These are phyloP conservation scores for Daldinia sp. DNA, from an alignment of 2,329 filamentous ascomycete species.

Conservation along the genomic window DNA sequence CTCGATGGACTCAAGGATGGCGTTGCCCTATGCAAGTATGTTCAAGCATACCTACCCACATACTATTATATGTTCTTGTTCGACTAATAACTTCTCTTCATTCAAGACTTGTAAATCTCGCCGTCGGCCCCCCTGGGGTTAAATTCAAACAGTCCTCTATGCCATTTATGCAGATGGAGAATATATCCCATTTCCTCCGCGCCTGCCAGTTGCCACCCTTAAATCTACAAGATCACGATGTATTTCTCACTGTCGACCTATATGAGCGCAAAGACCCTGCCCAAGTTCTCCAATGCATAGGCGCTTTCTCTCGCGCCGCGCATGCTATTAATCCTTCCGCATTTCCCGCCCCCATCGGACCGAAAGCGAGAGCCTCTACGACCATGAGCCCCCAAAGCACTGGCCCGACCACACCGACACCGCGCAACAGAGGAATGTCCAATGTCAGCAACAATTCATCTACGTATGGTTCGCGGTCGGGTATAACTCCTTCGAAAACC, in stretches of 20 bases:
- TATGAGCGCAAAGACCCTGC: constrained; percentile 96
- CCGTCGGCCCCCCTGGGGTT: constrained; percentile 79
- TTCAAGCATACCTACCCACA: constrained; percentile 26
- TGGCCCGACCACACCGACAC: constrained; percentile 67
- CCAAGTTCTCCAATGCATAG: constrained; percentile 92
- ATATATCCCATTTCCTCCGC: constrained; percentile 94
- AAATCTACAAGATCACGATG: constrained; percentile 90
- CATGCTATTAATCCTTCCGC: constrained; percentile 77
- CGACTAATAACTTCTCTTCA: constrained; percentile 41
- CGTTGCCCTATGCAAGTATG: constrained; percentile 90
- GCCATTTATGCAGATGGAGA: constrained; percentile 99
- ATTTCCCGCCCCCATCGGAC: constrained; percentile 83
- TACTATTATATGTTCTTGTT: constrained; percentile 8
- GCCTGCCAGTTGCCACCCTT: constrained; percentile 88
- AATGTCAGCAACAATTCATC: constrained; percentile 71
- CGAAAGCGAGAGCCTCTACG: constrained; percentile 67
- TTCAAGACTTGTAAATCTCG: constrained; percentile 82
- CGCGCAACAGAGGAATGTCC: constrained; percentile 63
- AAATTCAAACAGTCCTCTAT: constrained; percentile 92
- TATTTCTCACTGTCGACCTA: constrained; percentile 96
- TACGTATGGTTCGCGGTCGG: constrained; percentile 57
- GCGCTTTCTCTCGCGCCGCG: constrained; percentile 90
- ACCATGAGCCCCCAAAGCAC: constrained; percentile 74
- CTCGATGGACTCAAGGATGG: constrained; percentile 91
- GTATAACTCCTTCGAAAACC: constrained; percentile 62